A percentile compares a stretch with the other conserved stretches of the same genome.
Evolutionary conservation across 2,329 filamentous ascomycete genomes (phyloP).

Genomic region (Monosporascus ibericus): DNA sequence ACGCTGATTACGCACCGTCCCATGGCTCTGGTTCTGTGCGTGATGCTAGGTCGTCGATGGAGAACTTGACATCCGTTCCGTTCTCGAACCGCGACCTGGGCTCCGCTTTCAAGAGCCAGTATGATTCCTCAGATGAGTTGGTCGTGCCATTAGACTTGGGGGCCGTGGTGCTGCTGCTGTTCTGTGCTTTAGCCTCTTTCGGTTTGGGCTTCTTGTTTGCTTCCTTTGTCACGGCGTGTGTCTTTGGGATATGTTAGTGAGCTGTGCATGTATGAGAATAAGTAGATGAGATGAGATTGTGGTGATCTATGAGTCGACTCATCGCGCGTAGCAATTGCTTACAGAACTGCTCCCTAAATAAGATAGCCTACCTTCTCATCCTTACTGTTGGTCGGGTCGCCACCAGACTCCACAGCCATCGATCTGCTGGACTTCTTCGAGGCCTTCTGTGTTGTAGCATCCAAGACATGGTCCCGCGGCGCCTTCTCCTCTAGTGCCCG

Average conservation of each 20-base stretch:
- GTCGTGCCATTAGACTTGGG: conserved; percentile 4
- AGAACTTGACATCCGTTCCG: conserved; percentile 84
- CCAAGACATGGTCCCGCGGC: neutral
- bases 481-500: neutral
- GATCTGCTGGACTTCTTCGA: neutral
- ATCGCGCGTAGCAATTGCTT: too few relatives aligned
- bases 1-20: conserved; percentile 60
- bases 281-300: too few relatives aligned
- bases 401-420: too few relatives aligned
- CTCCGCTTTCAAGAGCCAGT: conserved; percentile 84
- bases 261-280: neutral
- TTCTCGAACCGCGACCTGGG: conserved; percentile 82
- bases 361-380: too few relatives aligned
- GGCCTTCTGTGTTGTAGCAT: neutral
- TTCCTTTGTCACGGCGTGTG: conserved; percentile 5
- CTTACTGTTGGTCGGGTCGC: too few relatives aligned
- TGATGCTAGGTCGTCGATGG: conserved; percentile 79
- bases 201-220: too few relatives aligned
- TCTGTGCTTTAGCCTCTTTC: neutral
- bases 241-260: conserved; percentile 3
- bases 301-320: too few relatives aligned
- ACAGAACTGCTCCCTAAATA: too few relatives aligned
- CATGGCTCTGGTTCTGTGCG: conserved; percentile 77
- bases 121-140: conserved; percentile 31
- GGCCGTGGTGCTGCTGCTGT: conserved; percentile 4